Evolutionary conservation across 2,329 filamentous ascomycete genomes (phyloP), one percentile per base, ranked within the genome.

Genomic region (Colletotrichum sp.): DNA sequence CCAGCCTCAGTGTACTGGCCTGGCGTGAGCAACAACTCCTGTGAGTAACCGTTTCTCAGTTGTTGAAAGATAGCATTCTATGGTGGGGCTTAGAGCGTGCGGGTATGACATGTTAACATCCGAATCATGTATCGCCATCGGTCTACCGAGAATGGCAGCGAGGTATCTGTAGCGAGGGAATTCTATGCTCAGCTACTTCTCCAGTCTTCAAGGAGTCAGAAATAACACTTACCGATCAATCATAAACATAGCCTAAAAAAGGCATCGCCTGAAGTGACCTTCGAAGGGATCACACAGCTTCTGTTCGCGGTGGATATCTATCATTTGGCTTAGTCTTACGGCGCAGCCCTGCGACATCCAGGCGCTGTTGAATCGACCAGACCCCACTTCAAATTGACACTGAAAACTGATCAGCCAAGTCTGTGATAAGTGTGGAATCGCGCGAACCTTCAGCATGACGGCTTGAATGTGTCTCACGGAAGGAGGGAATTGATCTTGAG

Each of bases 191-290:
- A 48, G 38, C 38, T 48, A 48, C 18, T n/a, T 48, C 18, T 48
- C 18, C 1, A 48, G 5, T 1, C 0, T n/a, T 48, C 18, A 48
- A 3, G 18, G 38, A 6, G 38, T 1, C 0, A 21, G 38, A 4
- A 10, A n/a, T 48, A 48, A 48, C 3, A 48, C 3, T n/a, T 3
- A 48, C 38, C 38, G 9, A 48, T 48, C 38, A n/a, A 48, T 48
- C 38, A 48, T 48, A 48, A 48, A 48, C 38, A 48, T 48, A 48
- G 38, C 38, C 38, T 18, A 48, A 12, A 48, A 48, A 10, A 48
- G 38, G 38, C 38, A 48, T 48, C 38, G 18, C 38, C 38, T n/a
- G 38, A 48, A 48, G 18, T 48, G 38, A n/a, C 18, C 38, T 48
- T 48, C 38, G 9, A 48, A n/a, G 9, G 38, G 38, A n/a, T 48